Base-by-base conservation (phyloP, 345 rosid species). In the Mangifera indica region DNA sequence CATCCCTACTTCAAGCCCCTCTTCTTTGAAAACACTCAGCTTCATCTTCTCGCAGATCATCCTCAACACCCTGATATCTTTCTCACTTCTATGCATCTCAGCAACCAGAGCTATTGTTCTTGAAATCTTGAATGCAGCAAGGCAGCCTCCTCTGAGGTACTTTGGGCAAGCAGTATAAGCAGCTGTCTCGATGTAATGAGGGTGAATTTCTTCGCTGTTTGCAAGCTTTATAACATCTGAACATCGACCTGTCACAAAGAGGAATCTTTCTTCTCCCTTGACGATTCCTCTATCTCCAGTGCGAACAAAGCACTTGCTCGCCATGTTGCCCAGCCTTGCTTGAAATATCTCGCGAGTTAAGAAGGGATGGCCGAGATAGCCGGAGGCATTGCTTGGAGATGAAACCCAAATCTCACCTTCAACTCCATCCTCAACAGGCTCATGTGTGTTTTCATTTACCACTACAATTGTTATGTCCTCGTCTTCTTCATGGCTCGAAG, bases 391-490 rank as follows among this genome's bases (percentile, higher is more conserved):
- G 82, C 91, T 89, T 0, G 93, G 87, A 49, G 93, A 87, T 15
- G 93, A 81, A 7, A 89, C 79, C 89, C 93, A 89, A 66, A 87
- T 84, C 78, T 87, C 93, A 0, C 91, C 91, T 60, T 89, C 91
- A 3, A 60, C 60, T 62, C 84, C 93, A 48, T 87, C 93, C 7
- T 62, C 71, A 24, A 85, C 86, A 17, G 67, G 79, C 51, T 81
- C 87, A 0, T 59, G 34, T 0, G 88, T 84, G 3, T 85, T 74
- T 72, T 85, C 89, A 21, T 89, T 70, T 13, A 82, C 88, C 1
- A 87, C 86, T 7, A 84, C 60, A 52, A 87, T 84, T 5, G 81
- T 59, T 76, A 82, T 84, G 75, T 86, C 90, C 48, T 66, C 81
- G 5, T 73, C 67, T 13, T 66, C 67, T 15, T 77, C 81, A 18